Evolutionary conservation across 306 rosid genomes (phyloP).

Genomic region (Ammopiptanthus mongolicus): DNA sequence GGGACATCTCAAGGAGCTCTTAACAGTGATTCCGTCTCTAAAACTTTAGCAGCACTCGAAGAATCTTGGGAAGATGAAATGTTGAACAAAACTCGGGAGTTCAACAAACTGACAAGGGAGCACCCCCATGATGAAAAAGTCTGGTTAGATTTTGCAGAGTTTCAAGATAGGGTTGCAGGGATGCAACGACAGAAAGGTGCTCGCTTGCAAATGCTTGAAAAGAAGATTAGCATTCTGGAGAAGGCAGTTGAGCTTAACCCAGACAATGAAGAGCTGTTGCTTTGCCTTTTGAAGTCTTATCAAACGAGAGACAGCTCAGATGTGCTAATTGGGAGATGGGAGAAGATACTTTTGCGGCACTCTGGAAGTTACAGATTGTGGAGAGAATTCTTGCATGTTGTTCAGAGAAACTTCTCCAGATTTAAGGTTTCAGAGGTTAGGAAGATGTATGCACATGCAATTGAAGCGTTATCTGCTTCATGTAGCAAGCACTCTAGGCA

Average conservation of each 20-base stretch:
- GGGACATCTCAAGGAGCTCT: conserved; percentile 37
- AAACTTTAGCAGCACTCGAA: conserved; percentile 39
- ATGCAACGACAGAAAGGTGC: conserved; percentile 96
- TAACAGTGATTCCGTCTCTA: conserved; percentile 27
- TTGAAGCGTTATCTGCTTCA: conserved; percentile 86
- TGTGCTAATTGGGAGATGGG: conserved; percentile 77
- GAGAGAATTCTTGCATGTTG: conserved; percentile 77
- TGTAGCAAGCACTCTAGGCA: conserved; percentile 91
- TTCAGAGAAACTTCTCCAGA: conserved; percentile 88
- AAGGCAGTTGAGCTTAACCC: conserved; percentile 87
- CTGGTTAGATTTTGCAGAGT: conserved; percentile 84
- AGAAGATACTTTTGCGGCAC: conserved; percentile 73
- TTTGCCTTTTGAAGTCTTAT: conserved; percentile 78
- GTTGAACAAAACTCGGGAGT: conserved; percentile 74
- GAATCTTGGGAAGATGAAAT: conserved; percentile 97
- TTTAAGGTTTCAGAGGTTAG: conserved; percentile 89
- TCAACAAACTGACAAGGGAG: conserved; percentile 82
- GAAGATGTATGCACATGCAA: conserved; percentile 83
- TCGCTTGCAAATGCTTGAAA: conserved; percentile 88
- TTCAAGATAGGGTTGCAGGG: conserved; percentile 78
- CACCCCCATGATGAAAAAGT: conserved; percentile 71
- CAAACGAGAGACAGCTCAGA: conserved; percentile 74
- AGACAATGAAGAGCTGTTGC: conserved; percentile 71
- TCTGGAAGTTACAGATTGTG: conserved; percentile 72
- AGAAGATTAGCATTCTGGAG: conserved; percentile 93